Evolutionary conservation across 345 rosid species (phyloP).

Genomic region (Mallotus nudiflorus): DNA sequence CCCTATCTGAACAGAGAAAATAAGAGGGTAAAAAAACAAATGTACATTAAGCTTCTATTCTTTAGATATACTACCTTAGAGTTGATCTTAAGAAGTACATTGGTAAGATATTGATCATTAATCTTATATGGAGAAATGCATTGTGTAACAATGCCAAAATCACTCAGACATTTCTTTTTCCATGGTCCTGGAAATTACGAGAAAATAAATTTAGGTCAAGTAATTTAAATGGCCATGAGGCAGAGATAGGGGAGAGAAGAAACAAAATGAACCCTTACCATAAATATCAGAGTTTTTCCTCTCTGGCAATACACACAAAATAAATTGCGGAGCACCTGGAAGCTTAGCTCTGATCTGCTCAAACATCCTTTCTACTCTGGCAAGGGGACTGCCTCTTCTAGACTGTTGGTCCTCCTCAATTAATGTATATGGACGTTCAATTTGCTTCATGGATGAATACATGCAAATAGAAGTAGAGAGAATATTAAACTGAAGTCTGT

Average conservation of each 20-base stretch:
- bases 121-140: constrained; percentile 73
- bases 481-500: not conserved
- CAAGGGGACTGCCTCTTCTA: constrained; percentile 49
- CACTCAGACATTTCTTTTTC: constrained; percentile 74
- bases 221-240: not conserved
- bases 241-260: not conserved
- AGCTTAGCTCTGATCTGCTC: constrained; percentile 56
- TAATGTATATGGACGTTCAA: constrained; percentile 69
- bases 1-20: not conserved
- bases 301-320: constrained; percentile 81
- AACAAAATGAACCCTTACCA: constrained; percentile 44
- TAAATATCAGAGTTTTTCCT: constrained; percentile 77
- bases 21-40: not conserved
- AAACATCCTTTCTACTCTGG: constrained; percentile 80
- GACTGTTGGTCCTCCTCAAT: constrained; percentile 70
- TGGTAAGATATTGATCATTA: constrained; percentile 82
- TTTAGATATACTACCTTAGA: constrained; percentile 70
- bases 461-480: constrained; percentile 12
- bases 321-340: constrained; percentile 53
- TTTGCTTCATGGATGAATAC: constrained; percentile 39
- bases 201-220: constrained; percentile 18
- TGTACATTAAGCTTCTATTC: constrained; percentile 9
- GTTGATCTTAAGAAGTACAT: constrained; percentile 85
- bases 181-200: constrained; percentile 64
- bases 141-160: constrained; percentile 73